These are phyloP conservation scores for Geotrichum fermentans DNA, from an alignment of 1,139 yeast species.

Conservation along the genomic window DNA sequence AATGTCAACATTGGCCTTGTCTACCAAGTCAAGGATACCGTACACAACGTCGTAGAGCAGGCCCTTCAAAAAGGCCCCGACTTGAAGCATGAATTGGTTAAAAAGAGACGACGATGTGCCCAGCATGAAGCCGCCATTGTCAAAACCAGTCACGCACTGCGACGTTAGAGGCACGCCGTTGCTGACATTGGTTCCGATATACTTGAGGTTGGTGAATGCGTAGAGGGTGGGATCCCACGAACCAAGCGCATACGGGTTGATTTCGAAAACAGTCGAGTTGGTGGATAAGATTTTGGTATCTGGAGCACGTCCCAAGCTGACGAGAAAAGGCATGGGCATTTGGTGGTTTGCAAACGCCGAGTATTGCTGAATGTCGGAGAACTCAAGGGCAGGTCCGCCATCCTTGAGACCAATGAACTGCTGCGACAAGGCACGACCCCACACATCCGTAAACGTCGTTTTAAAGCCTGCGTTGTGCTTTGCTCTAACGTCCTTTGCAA, in stretches of 20 bases:
- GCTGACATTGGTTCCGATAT: slow-evolving; percentile 62
- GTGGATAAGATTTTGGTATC: slow-evolving; percentile 45
- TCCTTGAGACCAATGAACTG: slow-evolving; percentile 60
- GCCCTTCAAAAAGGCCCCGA: slow-evolving; percentile 47
- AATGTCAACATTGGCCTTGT: slow-evolving; percentile 49
- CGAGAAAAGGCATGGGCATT: slow-evolving; percentile 88
- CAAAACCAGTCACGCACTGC: slow-evolving; percentile 61
- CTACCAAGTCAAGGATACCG: slow-evolving; percentile 30
- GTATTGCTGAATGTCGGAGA: slow-evolving; percentile 55
- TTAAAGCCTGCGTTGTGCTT: slow-evolving; percentile 76
- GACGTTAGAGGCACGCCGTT: slow-evolving; percentile 45
- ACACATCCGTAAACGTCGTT: slow-evolving; percentile 76
- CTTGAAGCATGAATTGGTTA: slow-evolving; percentile 59
- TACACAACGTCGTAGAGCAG: slow-evolving; percentile 44
- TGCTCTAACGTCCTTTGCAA: slow-evolving; percentile 50
- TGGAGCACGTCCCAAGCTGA: slow-evolving; percentile 80
- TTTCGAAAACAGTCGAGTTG: slow-evolving; percentile 79
- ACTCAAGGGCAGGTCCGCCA: slow-evolving; percentile 63
- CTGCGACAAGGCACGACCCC: slow-evolving; percentile 84
- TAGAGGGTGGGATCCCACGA: slow-evolving; percentile 83
- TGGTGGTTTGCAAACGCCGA: slow-evolving; percentile 53
- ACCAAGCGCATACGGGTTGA: slow-evolving; percentile 76
- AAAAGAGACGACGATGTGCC: slow-evolving; percentile 79
- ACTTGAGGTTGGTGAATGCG: slow-evolving; percentile 66
- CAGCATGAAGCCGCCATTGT: slow-evolving; percentile 69